Evolutionary conservation across 1,284 basidiomycete species (phyloP), one percentile per base, ranked within the genome.

Genomic region (Afroboletus lepidellus): DNA sequence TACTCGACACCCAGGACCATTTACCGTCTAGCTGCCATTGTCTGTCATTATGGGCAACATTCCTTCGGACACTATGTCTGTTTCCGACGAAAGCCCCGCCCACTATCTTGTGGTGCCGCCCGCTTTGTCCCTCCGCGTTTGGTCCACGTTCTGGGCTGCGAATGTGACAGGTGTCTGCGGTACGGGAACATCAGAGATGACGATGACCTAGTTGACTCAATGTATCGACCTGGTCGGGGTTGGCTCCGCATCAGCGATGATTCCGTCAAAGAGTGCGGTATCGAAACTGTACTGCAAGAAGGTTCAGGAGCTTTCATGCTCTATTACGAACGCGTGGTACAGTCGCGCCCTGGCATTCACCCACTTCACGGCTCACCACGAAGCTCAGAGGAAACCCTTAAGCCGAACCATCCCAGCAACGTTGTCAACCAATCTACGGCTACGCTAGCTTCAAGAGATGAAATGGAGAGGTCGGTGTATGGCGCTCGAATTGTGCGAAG

Each of bases 51-150:
- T 66, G 94, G 94, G 18, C 83, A 85, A 53, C 92, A 95, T 64
- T 87, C 84, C 7, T 94, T 89, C 63, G 94, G 94, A 2, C 94
- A 97, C 69, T 97, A 94, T 65, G 81, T 96, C 56, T 92, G 90
- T 58, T 94, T 85, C 67, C 78, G 94, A n/a, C 77, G 94, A 34
- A 88, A 87, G 69, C 92, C 92, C 0, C 76, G 76, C 21, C 69
- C 74, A 18, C 60, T 62, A 8, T 62, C 70, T 5, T 62, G 58
- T 24, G 70, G 69, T 2, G 36, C 57, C 13, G 59, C 59, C 36
- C 74, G 73, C 27, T 76, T 72, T 53, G 59, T 62, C 1, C 79
- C 82, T 3, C 83, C 82, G 8, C 71, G 65, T 51, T 67, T 82
- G 41, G 71, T 72, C 1, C 79, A 83, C 54, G 74, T 78, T 4